Evolutionary conservation across 2,329 filamentous ascomycete species (phyloP), one percentile per base, ranked within the genome.

Genomic region (Sclerotinia spermophila): DNA sequence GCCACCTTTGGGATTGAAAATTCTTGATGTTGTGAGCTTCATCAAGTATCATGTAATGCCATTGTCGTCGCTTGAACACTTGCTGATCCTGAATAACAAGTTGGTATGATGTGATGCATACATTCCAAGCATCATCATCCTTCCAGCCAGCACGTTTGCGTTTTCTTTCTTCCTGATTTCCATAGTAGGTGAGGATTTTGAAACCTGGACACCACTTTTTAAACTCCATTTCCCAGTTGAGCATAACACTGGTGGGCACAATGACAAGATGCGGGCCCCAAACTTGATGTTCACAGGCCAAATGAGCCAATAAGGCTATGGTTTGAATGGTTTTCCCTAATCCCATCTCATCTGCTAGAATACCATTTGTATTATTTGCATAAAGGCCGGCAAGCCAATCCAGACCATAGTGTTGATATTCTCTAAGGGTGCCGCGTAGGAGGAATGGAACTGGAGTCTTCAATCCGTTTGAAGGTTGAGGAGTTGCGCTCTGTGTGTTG

Each of bases 191-290:
- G 71, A 99, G 85, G 70, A 99, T 97, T 79, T 97, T 98, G 85
- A 99, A 99, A 0, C 96, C 95, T 4, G 96, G 96, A 71, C 94
- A 93, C 89, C 95, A 99, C 80, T 99, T 99, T 79, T 98, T 98
- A 86, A 99, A 99, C 81, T 99, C 96, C 92, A 98, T 98, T 80
- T 99, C 96, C 96, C 96, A 99, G 79, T 99, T 99, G 74, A 99
- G 88, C 86, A 99, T 97, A 64, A 99, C 96, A 81, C 94, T 98
- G 2, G 96, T 99, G 1, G 96, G 96, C 2, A 99, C 96, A 72
- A 99, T 92, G 64, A 99, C 93, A 35, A 99, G 84, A 83, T 99
- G 96, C 0, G 96, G 94, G 0, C 96, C 96, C 96, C 96, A 99
- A 7, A 97, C 89, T 77, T 94, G 89, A 78, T 97, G 92, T 53